These are phyloP conservation scores for Euryodendron excelsum DNA, from an alignment of 148 eudicot species.

Conservation along the genomic window DNA sequence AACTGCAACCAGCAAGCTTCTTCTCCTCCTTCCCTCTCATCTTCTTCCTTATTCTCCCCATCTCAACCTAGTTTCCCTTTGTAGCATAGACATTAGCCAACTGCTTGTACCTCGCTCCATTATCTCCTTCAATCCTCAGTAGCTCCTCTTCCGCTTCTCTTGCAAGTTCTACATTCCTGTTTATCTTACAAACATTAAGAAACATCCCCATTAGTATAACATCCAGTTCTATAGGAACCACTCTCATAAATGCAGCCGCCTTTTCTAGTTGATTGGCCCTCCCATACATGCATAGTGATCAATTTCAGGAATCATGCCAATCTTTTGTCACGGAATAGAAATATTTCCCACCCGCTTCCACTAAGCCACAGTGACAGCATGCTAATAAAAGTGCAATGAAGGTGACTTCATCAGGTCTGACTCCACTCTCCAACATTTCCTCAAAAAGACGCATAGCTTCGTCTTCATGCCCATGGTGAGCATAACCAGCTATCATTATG, in stretches of 20 bases:
- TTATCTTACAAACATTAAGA: slow-evolving; percentile 69
- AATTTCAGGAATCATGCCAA: slow-evolving; percentile 51
- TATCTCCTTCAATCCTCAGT: slow-evolving; percentile 56
- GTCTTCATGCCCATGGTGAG: slow-evolving; percentile 65
- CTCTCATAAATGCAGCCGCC: slow-evolving; percentile 50
- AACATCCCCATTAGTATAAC: slow-evolving; percentile 63
- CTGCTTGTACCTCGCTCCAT: slow-evolving; percentile 68
- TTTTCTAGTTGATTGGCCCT: slow-evolving; percentile 63
- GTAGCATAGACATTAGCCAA: slow-evolving; percentile 80
- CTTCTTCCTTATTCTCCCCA: slow-evolving; percentile 79
- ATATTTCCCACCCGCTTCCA: slow-evolving; percentile 66
- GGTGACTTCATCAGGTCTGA: slow-evolving; percentile 67
- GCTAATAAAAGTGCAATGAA: slow-evolving; percentile 78
- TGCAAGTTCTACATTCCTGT: slow-evolving; percentile 51
- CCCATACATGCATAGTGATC: slow-evolving; percentile 86
- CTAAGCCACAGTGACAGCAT: slow-evolving; percentile 83
- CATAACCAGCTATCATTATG: slow-evolving; percentile 80
- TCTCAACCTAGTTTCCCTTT: slow-evolving; percentile 76
- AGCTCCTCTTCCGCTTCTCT: slow-evolving; percentile 61
- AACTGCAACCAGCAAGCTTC: slow-evolving; percentile 83
- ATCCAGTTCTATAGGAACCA: slow-evolving; percentile 54
- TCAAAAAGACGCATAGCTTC: slow-evolving; percentile 60
- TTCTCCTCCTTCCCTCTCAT: slow-evolving; percentile 78
- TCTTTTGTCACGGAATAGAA: slow-evolving; percentile 58
- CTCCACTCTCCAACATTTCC: slow-evolving; percentile 48